Evolutionary conservation across 352 stramenopile genomes (phyloP).

Genomic region (Pythium sp.): DNA sequence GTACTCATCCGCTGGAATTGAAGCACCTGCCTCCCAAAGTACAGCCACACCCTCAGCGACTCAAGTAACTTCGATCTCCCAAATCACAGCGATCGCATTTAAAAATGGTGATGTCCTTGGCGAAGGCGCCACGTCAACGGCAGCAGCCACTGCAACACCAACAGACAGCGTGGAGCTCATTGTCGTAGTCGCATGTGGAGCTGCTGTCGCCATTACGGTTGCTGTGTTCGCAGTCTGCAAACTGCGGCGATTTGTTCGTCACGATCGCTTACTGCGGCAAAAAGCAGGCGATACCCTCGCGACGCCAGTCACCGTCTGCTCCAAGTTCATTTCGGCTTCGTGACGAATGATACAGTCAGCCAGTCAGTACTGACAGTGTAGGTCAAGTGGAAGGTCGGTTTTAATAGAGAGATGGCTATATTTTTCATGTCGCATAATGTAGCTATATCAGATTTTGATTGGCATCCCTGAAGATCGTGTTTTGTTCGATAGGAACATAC

Average conservation of each 20-base stretch:
- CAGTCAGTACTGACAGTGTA: neutral
- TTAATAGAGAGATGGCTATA: neutral
- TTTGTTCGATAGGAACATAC: neutral
- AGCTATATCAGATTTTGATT: constrained; percentile 5
- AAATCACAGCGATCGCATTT: neutral
- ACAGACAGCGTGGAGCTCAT: neutral
- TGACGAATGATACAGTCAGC: neutral
- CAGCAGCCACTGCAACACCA: neutral
- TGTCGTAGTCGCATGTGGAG: neutral
- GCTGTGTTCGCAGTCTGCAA: neutral
- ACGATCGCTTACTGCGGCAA: neutral
- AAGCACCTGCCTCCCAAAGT: neutral
- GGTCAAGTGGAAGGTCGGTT: neutral
- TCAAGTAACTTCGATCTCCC: neutral
- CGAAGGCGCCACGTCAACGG: neutral
- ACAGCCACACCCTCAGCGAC: neutral
- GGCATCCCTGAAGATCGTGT: neutral
- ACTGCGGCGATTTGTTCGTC: neutral
- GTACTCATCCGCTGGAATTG: neutral
- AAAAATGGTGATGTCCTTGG: neutral
- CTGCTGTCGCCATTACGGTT: neutral
- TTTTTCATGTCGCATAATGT: neutral
- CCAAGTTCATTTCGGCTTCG: neutral
- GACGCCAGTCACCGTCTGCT: neutral
- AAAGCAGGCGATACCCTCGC: neutral